Evolutionary conservation across 2,329 filamentous ascomycete genomes (phyloP).

Genomic region (Gaeumannomyces sp.): DNA sequence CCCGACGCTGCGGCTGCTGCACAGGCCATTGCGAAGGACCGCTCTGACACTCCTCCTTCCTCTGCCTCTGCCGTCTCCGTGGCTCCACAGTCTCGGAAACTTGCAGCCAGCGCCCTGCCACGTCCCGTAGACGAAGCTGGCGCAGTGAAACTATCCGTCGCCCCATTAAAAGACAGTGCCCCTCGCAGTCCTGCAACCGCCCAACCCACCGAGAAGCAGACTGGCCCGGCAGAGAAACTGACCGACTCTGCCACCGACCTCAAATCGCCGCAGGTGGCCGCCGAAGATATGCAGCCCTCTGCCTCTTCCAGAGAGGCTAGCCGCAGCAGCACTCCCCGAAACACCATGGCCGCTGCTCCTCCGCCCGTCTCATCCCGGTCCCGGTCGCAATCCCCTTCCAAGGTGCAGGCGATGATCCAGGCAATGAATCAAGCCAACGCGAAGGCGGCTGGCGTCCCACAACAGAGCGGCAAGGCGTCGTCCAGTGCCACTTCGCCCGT

Average conservation of each 20-base stretch:
- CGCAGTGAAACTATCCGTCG: not conserved
- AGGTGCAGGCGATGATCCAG: not conserved
- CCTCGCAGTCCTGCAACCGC: not conserved
- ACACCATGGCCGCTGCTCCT: not conserved
- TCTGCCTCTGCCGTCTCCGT: not conserved
- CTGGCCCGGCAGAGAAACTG: not conserved
- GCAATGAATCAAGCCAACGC: not conserved
- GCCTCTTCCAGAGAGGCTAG: not conserved
- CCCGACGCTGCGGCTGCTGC: too few species aligned
- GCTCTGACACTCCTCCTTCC: not conserved
- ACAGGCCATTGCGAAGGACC: not conserved
- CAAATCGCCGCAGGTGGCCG: too few species aligned
- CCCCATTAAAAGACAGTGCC: not conserved
- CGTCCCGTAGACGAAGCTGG: not conserved
- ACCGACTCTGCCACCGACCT: not conserved
- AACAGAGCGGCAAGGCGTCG: not conserved
- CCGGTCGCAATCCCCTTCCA: not conserved
- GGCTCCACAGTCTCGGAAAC: not conserved
- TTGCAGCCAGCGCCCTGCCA: not conserved
- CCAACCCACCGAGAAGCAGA: not conserved
- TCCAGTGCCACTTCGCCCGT: not conserved
- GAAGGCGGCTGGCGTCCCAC: not conserved
- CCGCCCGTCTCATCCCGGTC: not conserved
- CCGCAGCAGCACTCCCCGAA: not conserved
- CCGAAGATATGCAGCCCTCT: not conserved